A percentile compares a stretch with the other conserved stretches of the same genome.
These are phyloP conservation scores for Cladorrhinum sp. DNA, from an alignment of 2,329 filamentous ascomycete genomes.

Conservation along the genomic window DNA sequence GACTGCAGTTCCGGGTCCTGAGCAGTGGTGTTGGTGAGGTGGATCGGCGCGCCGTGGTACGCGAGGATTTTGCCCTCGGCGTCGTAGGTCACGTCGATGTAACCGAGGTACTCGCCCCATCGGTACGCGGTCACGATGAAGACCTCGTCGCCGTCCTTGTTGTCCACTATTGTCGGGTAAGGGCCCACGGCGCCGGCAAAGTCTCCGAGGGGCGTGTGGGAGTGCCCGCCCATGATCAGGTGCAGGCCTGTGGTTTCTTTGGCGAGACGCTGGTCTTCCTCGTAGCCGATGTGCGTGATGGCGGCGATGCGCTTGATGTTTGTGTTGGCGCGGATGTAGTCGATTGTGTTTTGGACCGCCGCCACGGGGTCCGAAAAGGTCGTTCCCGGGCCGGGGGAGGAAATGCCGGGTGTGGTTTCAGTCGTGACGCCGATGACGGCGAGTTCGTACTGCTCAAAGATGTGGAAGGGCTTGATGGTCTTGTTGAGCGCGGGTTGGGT, in stretches of 20 bases:
- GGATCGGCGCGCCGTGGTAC: slow-evolving; percentile 63
- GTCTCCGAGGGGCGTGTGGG: slow-evolving; percentile 58
- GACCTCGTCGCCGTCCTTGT: slow-evolving; percentile 62
- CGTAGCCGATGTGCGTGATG: slow-evolving; percentile 66
- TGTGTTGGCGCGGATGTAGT: slow-evolving; percentile 59
- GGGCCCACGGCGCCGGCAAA: slow-evolving; percentile 56
- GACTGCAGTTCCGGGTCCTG: slow-evolving; percentile 56
- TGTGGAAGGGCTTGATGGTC: slow-evolving; percentile 63
- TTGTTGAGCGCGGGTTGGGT: slow-evolving; percentile 57
- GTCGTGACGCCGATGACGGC: slow-evolving; percentile 66
- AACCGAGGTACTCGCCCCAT: slow-evolving; percentile 67
- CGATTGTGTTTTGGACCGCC: slow-evolving; percentile 59
- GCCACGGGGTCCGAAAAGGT: slow-evolving; percentile 55
- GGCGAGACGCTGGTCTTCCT: slow-evolving; percentile 60
- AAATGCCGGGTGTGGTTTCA: slow-evolving; percentile 55
- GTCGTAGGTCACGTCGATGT: slow-evolving; percentile 65
- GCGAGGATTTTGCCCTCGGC: slow-evolving; percentile 56
- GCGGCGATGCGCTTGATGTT: slow-evolving; percentile 64
- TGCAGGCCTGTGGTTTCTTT: slow-evolving; percentile 59
- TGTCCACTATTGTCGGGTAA: slow-evolving; percentile 62
- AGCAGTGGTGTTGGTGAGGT: slow-evolving; percentile 58
- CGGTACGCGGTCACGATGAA: slow-evolving; percentile 66
- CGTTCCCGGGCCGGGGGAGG: slow-evolving; percentile 56
- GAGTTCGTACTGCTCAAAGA: slow-evolving; percentile 59
- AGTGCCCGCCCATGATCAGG: slow-evolving; percentile 65